phyloP scores from a whole-genome alignment of 1,139 yeast genomes.

The Tardiomyces digboiensis region DNA sequence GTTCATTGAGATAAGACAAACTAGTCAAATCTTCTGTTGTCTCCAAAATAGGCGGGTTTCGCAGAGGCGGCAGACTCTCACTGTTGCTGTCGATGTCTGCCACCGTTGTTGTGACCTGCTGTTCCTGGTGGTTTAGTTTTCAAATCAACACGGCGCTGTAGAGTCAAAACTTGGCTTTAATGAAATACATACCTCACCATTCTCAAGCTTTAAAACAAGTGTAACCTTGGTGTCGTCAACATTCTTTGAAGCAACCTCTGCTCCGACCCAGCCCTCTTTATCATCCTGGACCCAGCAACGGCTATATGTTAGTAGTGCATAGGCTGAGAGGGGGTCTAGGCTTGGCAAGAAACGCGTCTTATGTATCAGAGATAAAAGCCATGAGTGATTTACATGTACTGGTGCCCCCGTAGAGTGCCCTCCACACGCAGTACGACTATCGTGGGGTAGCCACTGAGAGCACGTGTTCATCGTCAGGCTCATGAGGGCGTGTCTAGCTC shows the following conservation, averaged over 20 bases:
- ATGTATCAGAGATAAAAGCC: too few species aligned
- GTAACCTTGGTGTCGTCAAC: conserved; percentile 41
- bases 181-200: conserved; percentile 19
- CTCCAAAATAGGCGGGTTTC: conserved; percentile 92
- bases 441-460: too few species aligned
- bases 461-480: too few species aligned
- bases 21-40: conserved; percentile 93
- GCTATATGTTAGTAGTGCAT: too few species aligned
- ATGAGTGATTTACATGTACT: too few species aligned
- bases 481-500: too few species aligned
- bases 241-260: conserved; percentile 52
- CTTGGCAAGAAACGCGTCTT: too few species aligned
- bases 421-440: too few species aligned
- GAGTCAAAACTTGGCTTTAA: neutral
- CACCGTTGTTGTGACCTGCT: conserved; percentile 17
- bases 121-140: conserved; percentile 1
- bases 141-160: too few species aligned
- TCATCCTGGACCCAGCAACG: conserved; percentile 97
- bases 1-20: conserved; percentile 88
- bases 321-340: too few species aligned
- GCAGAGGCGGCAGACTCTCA: conserved; percentile 55
- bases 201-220: conserved; percentile 51
- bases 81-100: conserved; percentile 46
- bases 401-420: too few species aligned
- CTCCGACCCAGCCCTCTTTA: conserved; percentile 86